A percentile compares a stretch with the other conserved stretches of the same genome.
Conservation (phyloP, 2,329 filamentous ascomycete species). For the Hymenoscyphus albidus region DNA sequence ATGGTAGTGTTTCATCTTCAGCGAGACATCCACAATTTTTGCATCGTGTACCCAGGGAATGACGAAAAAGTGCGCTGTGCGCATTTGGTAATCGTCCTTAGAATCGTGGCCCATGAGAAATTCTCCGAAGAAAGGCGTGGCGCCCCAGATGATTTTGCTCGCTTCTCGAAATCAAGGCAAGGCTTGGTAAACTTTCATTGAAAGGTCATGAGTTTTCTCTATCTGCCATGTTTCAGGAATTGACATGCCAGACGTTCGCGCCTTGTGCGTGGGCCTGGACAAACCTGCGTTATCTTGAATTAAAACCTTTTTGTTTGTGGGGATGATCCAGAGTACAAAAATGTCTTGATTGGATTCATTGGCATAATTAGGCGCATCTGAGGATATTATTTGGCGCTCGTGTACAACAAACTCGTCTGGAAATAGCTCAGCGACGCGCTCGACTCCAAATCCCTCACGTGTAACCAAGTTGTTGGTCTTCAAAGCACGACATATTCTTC, state of each 20-base stretch:
- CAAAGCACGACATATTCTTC: constrained; percentile 10
- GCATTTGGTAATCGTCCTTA: constrained; percentile 4
- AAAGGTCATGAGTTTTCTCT: background rate
- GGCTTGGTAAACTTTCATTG: constrained; percentile 3
- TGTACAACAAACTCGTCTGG: constrained; percentile 3
- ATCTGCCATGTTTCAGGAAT: constrained; percentile 11
- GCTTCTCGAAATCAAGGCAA: background rate
- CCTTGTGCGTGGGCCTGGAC: background rate
- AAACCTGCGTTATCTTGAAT: background rate
- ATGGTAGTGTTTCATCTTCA: constrained; percentile 7
- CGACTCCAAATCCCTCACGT: constrained; percentile 7
- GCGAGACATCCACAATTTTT: constrained; percentile 8
- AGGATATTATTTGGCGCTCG: constrained; percentile 6
- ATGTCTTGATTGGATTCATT: background rate
- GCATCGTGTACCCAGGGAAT: background rate
- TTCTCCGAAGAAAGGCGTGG: constrained; percentile 2
- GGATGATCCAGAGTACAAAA: background rate
- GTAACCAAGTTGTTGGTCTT: constrained; percentile 6
- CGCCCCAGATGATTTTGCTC: background rate
- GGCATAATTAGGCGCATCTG: background rate
- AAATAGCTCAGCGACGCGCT: constrained; percentile 12
- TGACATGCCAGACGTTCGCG: background rate
- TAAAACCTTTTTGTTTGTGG: background rate
- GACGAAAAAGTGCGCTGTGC: background rate
- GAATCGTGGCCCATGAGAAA: background rate